Evolutionary conservation across 805 yeast genomes (phyloP), one percentile per base, ranked within the genome.

Genomic region (Pichia kluyveri): DNA sequence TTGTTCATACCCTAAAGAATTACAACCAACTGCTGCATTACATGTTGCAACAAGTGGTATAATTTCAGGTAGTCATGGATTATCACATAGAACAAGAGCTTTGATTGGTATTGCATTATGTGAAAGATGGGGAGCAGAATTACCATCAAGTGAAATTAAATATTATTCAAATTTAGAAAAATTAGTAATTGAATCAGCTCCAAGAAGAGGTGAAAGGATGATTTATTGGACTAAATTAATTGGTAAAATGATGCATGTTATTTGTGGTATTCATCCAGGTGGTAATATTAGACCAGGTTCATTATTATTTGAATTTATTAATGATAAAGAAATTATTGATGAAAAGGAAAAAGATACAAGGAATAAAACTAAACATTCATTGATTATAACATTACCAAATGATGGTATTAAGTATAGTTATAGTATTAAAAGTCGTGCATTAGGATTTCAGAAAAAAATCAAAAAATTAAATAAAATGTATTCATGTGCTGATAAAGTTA

Each of bases 51-150:
- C 84, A 0, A 76, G 86, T 0, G 93, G 93, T 19, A 76, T 82
- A 18, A 76, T 84, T 45, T 82, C 90, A 0, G 88, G 89, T 0
- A 74, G 83, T 5, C 87, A 83, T 60, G 93, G 91, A 8, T 63
- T 84, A 42, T 77, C 87, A 1, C 91, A 85, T 60, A 73, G 81
- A 54, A 79, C 79, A 3, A 68, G 90, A 47, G 88, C 87, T 0
- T 64, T 85, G 43, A 73, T 83, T 12, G 91, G 91, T 0, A 73
- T 84, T 31, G 86, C 88, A 2, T 67, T 84, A 27, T 80, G 88
- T 65, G 86, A 83, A 56, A 69, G 93, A 54, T 85, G 91, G 91
- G 91, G 91, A 36, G 87, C 85, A 4, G 88, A 82, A 52, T 67
- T 83, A 14, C 84, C 87, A 15, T 78, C 75, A 39, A 64, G 68